Percentiles rank a stretch among this genome's conserved stretches.
These are phyloP conservation scores for Xylaria sp. DNA, from an alignment of 2,329 filamentous ascomycete species.

Conservation along the genomic window DNA sequence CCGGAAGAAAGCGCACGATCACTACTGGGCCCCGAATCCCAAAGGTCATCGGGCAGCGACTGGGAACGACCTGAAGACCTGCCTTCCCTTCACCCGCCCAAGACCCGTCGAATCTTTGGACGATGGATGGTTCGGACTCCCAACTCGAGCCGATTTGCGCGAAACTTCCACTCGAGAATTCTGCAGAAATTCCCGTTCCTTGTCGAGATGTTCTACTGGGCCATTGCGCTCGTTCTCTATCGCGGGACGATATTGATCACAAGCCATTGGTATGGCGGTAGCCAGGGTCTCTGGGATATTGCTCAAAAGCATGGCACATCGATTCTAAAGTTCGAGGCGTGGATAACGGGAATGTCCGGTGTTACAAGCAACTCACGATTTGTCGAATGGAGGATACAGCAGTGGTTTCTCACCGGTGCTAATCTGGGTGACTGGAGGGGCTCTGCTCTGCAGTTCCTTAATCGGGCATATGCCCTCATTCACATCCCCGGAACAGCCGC, in stretches of 20 bases:
- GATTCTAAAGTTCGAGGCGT: conserved; percentile 56
- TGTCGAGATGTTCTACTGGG: conserved; percentile 81
- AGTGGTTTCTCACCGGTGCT: conserved; percentile 51
- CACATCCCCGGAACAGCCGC: conserved; percentile 63
- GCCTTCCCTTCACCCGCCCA: conserved; percentile 42
- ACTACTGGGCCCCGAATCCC: conserved; percentile 39
- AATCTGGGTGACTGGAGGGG: conserved; percentile 51
- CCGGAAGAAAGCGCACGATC: conserved; percentile 39
- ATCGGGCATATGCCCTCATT: conserved; percentile 61
- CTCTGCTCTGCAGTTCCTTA: conserved; percentile 56
- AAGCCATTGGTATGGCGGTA: conserved; percentile 62
- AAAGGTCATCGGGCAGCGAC: conserved; percentile 40
- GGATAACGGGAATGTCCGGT: conserved; percentile 42
- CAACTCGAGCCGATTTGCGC: conserved; percentile 67
- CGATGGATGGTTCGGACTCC: conserved; percentile 57
- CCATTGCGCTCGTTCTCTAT: conserved; percentile 73
- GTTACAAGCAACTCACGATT: conserved; percentile 51
- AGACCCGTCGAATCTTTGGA: conserved; percentile 48
- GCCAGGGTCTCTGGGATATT: conserved; percentile 57
- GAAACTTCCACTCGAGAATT: conserved; percentile 68
- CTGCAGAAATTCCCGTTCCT: conserved; percentile 74
- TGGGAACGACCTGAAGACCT: conserved; percentile 38
- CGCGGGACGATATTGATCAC: conserved; percentile 66
- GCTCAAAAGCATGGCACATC: conserved; percentile 58
- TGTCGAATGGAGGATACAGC: conserved; percentile 54